Evolutionary conservation across 306 rosid genomes (phyloP), one percentile per base, ranked within the genome.

Genomic region (Vicia villosa): DNA sequence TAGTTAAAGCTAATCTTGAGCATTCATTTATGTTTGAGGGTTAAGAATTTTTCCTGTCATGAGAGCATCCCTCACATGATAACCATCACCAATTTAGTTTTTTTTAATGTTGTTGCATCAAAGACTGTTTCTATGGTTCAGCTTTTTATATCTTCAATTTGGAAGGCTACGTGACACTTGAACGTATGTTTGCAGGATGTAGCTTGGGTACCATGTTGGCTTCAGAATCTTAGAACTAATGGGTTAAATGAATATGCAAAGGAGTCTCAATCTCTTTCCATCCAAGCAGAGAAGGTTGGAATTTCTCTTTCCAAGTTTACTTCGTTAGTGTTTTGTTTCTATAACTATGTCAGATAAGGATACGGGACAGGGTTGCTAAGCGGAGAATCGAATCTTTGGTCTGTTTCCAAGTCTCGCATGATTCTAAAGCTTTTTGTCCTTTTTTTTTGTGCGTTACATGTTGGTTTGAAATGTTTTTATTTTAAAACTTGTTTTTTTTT

Each of bases 191-290:
- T 70, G 36, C 79, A 89, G 98, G 96, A 89, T 75, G 77, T 74
- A 58, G 96, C 88, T 70, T 92, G 96, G 98, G 79, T 86, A 73
- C 96, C 98, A 37, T 68, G 74, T 73, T 92, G 98, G 96, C 84
- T 87, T 85, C 98, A 92, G 85, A 84, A 83, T 68, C 73, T 79
- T 77, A 83, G 81, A 77, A 57, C 79, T 26, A 80, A 79, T 42
- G 83, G 75, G 58, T 81, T 78, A 38, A 60, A 51, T 81, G 89
- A 76, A 40, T 51, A 61, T 54, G 50, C 21, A 20, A 74, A 76
- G 51, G 80, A 80, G 30, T 71, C 86, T 68, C 83, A 80, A 52
- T 50, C 51, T 15, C 55, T 68, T 68, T 58, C 61, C 19, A 68
- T 67, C 78, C 73, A 66, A 54, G 70, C 49, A 59, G 52, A 70